Evolutionary conservation across 441 rosid species (phyloP), one percentile per base, ranked within the genome.

Genomic region (Erodium texanum): DNA sequence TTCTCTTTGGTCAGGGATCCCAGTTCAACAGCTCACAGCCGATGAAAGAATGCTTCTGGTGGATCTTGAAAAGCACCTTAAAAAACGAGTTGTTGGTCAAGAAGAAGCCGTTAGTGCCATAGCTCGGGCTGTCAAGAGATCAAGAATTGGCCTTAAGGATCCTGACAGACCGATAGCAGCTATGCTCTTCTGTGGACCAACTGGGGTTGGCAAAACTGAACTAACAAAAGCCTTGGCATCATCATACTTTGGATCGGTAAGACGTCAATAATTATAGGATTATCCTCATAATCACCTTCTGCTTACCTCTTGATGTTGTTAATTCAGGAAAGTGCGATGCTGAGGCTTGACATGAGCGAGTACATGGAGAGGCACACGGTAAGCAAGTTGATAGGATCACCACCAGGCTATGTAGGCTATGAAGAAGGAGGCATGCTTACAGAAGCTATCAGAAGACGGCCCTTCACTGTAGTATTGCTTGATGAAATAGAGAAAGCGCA

Each of bases 401-500:
- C 94, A 62, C 91, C 91, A 0, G 94, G 94, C 68, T 88, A 88
- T 73, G 85, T 88, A 59, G 91, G 91, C 45, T 85, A 79, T 70
- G 94, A 82, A 79, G 91, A 86, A 74, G 94, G 89, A 24, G 94
- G 91, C 70, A 70, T 80, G 79, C 91, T 88, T 3, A 86, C 94
- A 3, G 94, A 88, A 82, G 94, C 94, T 74, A 86, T 88, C 61
- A 82, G 94, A 83, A 82, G 89, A 76, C 83, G 76, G 24, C 94
- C 94, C 48, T 88, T 86, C 70, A 84, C 88, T 5, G 80, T 88
- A 69, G 80, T 88, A 66, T 78, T 88, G 81, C 87, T 88, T 2
- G 91, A 88, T 69, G 94, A 88, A 74, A 88, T 88, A 64, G 94
- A 88, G 81, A 88, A 86, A 79, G 94, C 94, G 36, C 94, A 88